Conservation (phyloP, 495 filamentous ascomycete genomes). For the Hyaloscypha bicolor region DNA sequence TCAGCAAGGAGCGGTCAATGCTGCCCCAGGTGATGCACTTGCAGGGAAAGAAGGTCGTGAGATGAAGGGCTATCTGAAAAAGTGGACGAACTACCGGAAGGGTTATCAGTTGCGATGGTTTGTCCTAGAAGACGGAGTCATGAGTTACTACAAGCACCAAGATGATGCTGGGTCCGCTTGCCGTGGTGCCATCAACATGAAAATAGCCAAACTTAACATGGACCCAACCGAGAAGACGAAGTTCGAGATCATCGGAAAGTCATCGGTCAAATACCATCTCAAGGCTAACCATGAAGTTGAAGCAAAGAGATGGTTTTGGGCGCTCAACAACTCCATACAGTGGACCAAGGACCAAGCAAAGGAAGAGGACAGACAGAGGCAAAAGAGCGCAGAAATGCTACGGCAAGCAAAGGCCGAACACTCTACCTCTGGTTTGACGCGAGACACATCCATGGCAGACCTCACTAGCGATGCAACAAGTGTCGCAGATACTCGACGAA, state of each 20-base stretch:
- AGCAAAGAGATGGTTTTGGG: slow-evolving; percentile 96
- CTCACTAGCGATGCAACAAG: slow-evolving; percentile 55
- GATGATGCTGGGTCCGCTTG: slow-evolving; percentile 93
- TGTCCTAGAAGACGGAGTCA: slow-evolving; percentile 92
- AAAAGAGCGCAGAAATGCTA: slow-evolving; percentile 72
- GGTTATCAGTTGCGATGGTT: slow-evolving; percentile 98
- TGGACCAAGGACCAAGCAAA: slow-evolving; percentile 97
- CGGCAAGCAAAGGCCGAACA: slow-evolving; percentile 73
- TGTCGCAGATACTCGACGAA: slow-evolving; percentile 43
- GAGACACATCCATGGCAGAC: slow-evolving; percentile 42
- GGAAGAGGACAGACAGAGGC: slow-evolving; percentile 76
- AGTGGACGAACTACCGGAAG: slow-evolving; percentile 98
- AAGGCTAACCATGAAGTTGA: slow-evolving; percentile 96
- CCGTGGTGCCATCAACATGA: slow-evolving; percentile 98
- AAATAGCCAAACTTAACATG: slow-evolving; percentile 91
- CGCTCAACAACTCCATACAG: slow-evolving; percentile 97
- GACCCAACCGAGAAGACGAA: slow-evolving; percentile 94
- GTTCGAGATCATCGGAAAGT: slow-evolving; percentile 96
- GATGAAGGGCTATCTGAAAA: slow-evolving; percentile 98
- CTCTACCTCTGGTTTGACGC: slow-evolving; percentile 23
- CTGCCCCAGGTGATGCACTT: slow-evolving; percentile 62
- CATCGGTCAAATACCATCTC: slow-evolving; percentile 97
- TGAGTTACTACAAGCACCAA: slow-evolving; percentile 99
- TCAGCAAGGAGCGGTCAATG: slow-evolving; percentile 53
- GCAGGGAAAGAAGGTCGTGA: slow-evolving; percentile 86